Percentiles rank a stretch among this genome's conserved stretches.
Conservation (phyloP, 805 yeast species). For the Saccharomycopsis amapae region DNA sequence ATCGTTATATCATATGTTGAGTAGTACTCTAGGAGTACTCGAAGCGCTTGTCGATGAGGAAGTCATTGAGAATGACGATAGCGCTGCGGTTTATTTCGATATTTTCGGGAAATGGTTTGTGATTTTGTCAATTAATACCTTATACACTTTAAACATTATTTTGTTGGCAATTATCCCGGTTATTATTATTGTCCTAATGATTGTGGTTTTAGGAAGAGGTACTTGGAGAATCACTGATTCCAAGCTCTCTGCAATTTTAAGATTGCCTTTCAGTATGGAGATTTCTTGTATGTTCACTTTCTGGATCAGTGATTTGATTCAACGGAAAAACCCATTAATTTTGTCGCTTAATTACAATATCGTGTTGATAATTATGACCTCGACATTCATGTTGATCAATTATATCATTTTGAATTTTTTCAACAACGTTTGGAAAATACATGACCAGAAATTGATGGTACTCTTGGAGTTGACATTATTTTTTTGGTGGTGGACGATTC, state of each 20-base stretch:
- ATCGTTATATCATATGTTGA: slow-evolving; percentile 81
- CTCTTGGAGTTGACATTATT: slow-evolving; percentile 43
- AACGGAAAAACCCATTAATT: slow-evolving; percentile 39
- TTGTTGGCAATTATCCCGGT: slow-evolving; percentile 51
- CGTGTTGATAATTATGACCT: slow-evolving; percentile 43
- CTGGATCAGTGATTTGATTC: slow-evolving; percentile 35
- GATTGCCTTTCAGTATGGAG: slow-evolving; percentile 50
- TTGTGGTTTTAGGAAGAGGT: slow-evolving; percentile 40
- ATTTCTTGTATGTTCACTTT: slow-evolving; percentile 36
- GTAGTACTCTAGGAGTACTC: slow-evolving; percentile 56
- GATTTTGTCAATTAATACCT: slow-evolving; percentile 40
- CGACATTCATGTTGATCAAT: slow-evolving; percentile 46
- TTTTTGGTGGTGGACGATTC: slow-evolving; percentile 46
- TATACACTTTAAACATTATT: slow-evolving; percentile 47
- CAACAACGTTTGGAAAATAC: slow-evolving; percentile 35
- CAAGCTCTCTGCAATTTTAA: slow-evolving; percentile 32
- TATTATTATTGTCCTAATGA: slow-evolving; percentile 38
- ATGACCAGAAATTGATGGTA: slow-evolving; percentile 45
- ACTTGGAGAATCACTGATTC: slow-evolving; percentile 43
- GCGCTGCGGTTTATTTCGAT: slow-evolving; percentile 57
- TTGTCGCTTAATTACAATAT: slow-evolving; percentile 44
- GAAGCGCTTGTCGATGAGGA: slow-evolving; percentile 27
- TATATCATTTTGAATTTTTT: slow-evolving; percentile 47
- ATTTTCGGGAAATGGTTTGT: slow-evolving; percentile 52
- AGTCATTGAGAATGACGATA: slow-evolving; percentile 27